Conservation (phyloP, 2,329 filamentous ascomycete genomes). For the Myriosclerotinia duriaeana region DNA sequence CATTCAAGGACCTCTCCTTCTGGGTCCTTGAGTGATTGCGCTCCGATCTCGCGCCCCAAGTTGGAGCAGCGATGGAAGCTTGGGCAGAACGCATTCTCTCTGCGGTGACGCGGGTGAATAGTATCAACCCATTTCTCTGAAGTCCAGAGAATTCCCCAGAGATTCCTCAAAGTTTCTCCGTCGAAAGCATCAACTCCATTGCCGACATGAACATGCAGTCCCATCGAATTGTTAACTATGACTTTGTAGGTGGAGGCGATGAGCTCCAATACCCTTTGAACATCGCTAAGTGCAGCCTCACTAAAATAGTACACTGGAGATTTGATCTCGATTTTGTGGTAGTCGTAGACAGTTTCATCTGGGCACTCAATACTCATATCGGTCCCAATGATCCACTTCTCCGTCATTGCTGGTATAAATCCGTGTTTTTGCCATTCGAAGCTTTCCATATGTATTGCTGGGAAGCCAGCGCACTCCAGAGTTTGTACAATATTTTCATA, state of each 20-base stretch:
- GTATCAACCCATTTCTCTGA: conserved; percentile 37
- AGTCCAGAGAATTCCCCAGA: conserved; percentile 35
- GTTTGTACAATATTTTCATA: conserved; percentile 13
- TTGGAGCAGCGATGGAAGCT: conserved; percentile 5
- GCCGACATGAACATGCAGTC: conserved; percentile 42
- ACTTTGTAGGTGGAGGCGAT: conserved; percentile 30
- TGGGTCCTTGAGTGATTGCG: background rate
- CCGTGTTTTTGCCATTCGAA: background rate
- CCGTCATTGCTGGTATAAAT: background rate
- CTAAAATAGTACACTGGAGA: conserved; percentile 19
- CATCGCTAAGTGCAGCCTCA: conserved; percentile 3
- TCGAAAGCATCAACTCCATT: conserved; percentile 34
- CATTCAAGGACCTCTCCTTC: background rate
- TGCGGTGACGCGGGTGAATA: conserved; percentile 31
- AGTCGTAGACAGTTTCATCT: conserved; percentile 12
- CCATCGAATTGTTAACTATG: conserved; percentile 32
- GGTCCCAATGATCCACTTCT: conserved; percentile 12
- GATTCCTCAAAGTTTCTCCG: conserved; percentile 35
- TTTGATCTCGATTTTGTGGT: conserved; percentile 7
- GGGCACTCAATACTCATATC: conserved; percentile 3
- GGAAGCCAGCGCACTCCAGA: background rate
- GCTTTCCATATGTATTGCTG: conserved; percentile 2
- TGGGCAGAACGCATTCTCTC: conserved; percentile 6
- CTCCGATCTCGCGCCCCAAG: background rate
- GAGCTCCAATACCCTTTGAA: conserved; percentile 12